phyloP scores from a whole-genome alignment of 1,284 basidiomycete genomes.

The Cutaneotrichosporon dermatis region DNA sequence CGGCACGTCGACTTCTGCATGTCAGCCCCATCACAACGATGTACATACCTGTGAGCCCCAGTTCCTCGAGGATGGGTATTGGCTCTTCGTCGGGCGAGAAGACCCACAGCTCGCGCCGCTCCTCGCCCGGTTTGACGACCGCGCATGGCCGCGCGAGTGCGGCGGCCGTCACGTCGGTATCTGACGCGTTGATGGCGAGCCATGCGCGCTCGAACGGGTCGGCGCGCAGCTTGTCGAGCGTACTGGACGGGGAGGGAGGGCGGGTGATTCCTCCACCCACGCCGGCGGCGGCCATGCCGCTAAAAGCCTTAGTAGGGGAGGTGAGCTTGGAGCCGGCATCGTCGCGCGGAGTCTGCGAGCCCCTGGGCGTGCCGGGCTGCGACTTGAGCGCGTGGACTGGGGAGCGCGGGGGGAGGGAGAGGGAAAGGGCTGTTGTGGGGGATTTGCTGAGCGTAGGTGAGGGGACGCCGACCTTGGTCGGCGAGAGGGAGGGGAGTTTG shows the following conservation, averaged over 20 bases:
- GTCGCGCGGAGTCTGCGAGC: too few relatives aligned
- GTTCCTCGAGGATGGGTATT: background rate
- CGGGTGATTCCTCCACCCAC: background rate
- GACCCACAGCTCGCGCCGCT: conserved; percentile 17
- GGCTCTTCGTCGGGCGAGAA: conserved; percentile 5
- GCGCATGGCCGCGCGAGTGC: conserved; percentile 8
- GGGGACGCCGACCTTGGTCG: too few relatives aligned
- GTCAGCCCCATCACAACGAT: background rate
- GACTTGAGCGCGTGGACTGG: too few relatives aligned
- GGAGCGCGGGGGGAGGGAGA: too few relatives aligned
- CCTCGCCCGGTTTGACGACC: conserved; percentile 6
- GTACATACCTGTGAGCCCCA: conserved; percentile 9
- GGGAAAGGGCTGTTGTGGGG: too few relatives aligned
- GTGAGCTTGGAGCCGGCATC: background rate
- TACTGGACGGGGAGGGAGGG: background rate
- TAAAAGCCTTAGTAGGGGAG: background rate
- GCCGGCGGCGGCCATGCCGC: too few relatives aligned
- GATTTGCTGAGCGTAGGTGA: too few relatives aligned
- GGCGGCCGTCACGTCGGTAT: conserved; percentile 1
- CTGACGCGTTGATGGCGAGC: conserved; percentile 21
- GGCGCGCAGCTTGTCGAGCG: conserved; percentile 9
- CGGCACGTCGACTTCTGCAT: conserved; percentile 10
- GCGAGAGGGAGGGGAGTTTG: conserved; percentile 4
- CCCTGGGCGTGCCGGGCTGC: too few relatives aligned
- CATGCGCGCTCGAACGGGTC: conserved; percentile 29